These are phyloP conservation scores for Bimuria novae-zelandiae DNA, from an alignment of 2,329 filamentous ascomycete species.

Conservation along the genomic window DNA sequence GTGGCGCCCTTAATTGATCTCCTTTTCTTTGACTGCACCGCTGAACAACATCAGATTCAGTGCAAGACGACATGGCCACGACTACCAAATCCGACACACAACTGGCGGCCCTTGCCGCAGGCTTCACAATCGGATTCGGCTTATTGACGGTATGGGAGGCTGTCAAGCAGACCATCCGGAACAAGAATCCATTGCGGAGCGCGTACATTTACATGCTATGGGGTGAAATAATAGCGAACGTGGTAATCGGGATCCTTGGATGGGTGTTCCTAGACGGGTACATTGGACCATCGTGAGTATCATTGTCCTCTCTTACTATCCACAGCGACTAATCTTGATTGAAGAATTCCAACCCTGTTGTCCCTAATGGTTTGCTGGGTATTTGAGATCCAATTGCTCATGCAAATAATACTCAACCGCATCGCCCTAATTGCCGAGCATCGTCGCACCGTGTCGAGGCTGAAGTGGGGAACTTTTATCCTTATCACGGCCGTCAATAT, in stretches of 20 bases:
- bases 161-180: constrained; percentile 41
- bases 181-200: constrained; percentile 39
- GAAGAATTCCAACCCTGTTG: constrained; percentile 37
- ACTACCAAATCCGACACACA: constrained; percentile 28
- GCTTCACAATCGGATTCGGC: constrained; percentile 42
- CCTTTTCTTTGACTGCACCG: no score
- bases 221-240: constrained; percentile 37
- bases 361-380: constrained; percentile 41
- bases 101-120: constrained; percentile 39
- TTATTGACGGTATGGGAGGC: constrained; percentile 43
- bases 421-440: constrained; percentile 56
- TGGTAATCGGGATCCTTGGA: constrained; percentile 35
- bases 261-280: constrained; percentile 38
- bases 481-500: constrained; percentile 58
- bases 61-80: background rate
- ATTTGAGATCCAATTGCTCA: constrained; percentile 53
- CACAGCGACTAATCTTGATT: constrained; percentile 3
- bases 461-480: constrained; percentile 55
- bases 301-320: background rate
- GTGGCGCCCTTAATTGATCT: no score
- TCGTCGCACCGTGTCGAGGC: constrained; percentile 39
- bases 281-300: constrained; percentile 36
- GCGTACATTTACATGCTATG: constrained; percentile 45
- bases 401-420: constrained; percentile 62
- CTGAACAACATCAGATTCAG: no score